A percentile compares a stretch with the other conserved stretches of the same genome.
Evolutionary conservation across 2,329 filamentous ascomycete species (phyloP).

Genomic region (Drechslerella coelobrocha): DNA sequence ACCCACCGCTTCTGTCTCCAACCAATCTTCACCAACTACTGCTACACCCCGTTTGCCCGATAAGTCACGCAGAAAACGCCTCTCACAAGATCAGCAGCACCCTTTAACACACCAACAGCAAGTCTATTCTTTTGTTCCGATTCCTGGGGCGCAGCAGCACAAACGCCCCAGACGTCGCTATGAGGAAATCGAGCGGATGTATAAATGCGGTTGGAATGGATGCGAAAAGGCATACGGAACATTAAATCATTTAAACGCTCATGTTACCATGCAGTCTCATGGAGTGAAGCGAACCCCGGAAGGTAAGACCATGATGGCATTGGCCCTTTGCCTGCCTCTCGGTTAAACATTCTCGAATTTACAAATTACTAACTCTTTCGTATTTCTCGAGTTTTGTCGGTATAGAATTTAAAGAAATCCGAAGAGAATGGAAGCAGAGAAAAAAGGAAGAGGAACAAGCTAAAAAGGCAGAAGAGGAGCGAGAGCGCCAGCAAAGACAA

Average conservation of each 20-base stretch:
- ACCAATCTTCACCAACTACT: constrained; percentile 48
- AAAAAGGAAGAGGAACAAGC: constrained; percentile 97
- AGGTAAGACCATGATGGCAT: constrained; percentile 69
- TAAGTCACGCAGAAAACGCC: constrained; percentile 50
- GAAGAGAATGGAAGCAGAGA: constrained; percentile 98
- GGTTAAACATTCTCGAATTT: constrained; percentile 15
- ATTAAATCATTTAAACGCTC: constrained; percentile 94
- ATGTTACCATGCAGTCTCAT: constrained; percentile 98
- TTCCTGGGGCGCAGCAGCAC: constrained; percentile 94
- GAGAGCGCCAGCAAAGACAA: constrained; percentile 67
- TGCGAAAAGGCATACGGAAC: constrained; percentile 99
- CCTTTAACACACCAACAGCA: constrained; percentile 64
- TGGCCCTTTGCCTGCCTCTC: constrained; percentile 51
- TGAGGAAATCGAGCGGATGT: constrained; percentile 99
- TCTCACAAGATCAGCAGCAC: constrained; percentile 57
- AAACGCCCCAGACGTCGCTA: constrained; percentile 92
- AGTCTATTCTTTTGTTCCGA: constrained; percentile 97
- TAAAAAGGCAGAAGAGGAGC: constrained; percentile 88
- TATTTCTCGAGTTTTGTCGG: constrained; percentile 16
- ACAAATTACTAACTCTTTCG: neutral
- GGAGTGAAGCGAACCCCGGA: constrained; percentile 93
- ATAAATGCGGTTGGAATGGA: constrained; percentile 98
- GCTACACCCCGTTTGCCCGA: constrained; percentile 44
- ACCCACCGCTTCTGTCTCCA: constrained; percentile 54
- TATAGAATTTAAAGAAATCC: constrained; percentile 97